Evolutionary conservation across 495 filamentous ascomycete genomes (phyloP).

Genomic region (Podospora sp.): DNA sequence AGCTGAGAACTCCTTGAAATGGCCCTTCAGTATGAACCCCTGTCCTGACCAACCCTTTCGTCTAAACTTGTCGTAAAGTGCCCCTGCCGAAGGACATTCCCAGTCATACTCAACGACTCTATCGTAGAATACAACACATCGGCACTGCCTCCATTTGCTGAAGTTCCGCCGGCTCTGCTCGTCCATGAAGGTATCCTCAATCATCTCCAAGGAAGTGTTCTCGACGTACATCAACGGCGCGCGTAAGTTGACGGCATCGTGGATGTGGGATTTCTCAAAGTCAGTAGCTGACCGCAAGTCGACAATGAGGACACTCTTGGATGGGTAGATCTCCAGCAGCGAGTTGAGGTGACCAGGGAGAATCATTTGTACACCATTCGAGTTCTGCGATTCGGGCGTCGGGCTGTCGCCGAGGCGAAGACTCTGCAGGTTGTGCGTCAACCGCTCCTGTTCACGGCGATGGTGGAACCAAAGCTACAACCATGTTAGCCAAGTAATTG

Average conservation of each 20-base stretch:
- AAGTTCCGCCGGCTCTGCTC: constrained; percentile 48
- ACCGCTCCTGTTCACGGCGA: constrained; percentile 45
- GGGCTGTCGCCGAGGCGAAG: constrained; percentile 35
- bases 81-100: constrained; percentile 50
- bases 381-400: constrained; percentile 24
- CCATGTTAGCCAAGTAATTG: not conserved
- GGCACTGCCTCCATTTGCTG: constrained; percentile 46
- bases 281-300: constrained; percentile 46
- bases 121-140: constrained; percentile 54
- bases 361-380: constrained; percentile 44
- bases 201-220: constrained; percentile 48
- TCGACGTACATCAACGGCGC: constrained; percentile 46
- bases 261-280: constrained; percentile 51
- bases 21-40: constrained; percentile 52
- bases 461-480: constrained; percentile 48
- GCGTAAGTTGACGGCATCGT: constrained; percentile 51
- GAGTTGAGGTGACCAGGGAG: constrained; percentile 50
- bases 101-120: constrained; percentile 47
- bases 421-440: constrained; percentile 42
- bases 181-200: constrained; percentile 50
- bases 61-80: constrained; percentile 43
- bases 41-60: constrained; percentile 48
- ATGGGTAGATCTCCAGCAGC: constrained; percentile 49
- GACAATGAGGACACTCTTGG: constrained; percentile 47
- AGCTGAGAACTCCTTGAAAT: constrained; percentile 50